Percentiles rank a stretch among this genome's conserved stretches.
Evolutionary conservation across 2,329 filamentous ascomycete species (phyloP).

Genomic region (Fulvia fulva): DNA sequence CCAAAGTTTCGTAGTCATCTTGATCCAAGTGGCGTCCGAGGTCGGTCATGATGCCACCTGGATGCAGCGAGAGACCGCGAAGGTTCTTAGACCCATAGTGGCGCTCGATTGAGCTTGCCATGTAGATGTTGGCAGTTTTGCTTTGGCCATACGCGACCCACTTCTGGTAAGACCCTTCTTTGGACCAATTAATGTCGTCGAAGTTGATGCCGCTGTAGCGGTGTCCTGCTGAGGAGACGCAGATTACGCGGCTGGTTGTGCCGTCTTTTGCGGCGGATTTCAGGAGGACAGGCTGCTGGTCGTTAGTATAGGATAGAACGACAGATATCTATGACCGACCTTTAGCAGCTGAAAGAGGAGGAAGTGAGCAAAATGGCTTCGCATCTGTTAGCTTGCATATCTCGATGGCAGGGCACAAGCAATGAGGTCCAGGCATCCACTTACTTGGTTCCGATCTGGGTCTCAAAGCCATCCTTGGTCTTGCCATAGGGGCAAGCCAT

Average conservation of each 20-base stretch:
- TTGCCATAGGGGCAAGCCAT: conserved; percentile 38
- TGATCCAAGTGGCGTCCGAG: conserved; percentile 18
- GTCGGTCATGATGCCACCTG: conserved; percentile 40
- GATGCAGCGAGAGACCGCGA: conserved; percentile 45
- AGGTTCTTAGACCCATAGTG: conserved; percentile 44
- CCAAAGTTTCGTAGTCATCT: conserved; percentile 16
- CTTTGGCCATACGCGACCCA: conserved; percentile 45
- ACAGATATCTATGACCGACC: background rate
- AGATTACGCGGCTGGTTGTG: conserved; percentile 47
- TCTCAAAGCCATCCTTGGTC: conserved; percentile 42
- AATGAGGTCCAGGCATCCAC: too few relatives aligned
- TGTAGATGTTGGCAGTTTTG: conserved; percentile 52
- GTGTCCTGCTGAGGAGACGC: conserved; percentile 45
- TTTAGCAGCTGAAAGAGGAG: conserved; percentile 51
- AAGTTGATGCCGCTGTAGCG: conserved; percentile 32
- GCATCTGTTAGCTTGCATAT: conserved; percentile 42
- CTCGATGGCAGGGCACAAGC: too few relatives aligned
- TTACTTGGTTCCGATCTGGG: conserved; percentile 47
- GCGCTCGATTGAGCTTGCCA: conserved; percentile 51
- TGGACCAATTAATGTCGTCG: conserved; percentile 40
- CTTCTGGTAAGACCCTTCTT: conserved; percentile 33
- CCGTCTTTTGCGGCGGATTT: conserved; percentile 33
- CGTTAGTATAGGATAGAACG: background rate
- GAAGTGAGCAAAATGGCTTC: conserved; percentile 53
- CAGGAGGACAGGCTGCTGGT: conserved; percentile 39